phyloP scores from a whole-genome alignment of 192 early-diverging fungal genomes.

The Helicostylum pulchrum region DNA sequence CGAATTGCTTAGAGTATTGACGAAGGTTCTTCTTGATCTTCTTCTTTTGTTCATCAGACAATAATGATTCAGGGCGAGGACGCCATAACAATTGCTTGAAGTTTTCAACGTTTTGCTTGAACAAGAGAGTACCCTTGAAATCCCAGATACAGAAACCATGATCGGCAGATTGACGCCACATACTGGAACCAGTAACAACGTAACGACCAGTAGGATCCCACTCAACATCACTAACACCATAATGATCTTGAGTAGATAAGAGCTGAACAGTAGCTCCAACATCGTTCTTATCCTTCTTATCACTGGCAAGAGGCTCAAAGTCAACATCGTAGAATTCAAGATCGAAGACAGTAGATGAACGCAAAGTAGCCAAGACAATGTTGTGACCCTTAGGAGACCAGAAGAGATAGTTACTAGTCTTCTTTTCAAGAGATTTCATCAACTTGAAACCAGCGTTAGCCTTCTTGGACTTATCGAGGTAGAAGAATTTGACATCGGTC shows the following conservation, averaged over 20 bases:
- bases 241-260: slow-evolving; percentile 83
- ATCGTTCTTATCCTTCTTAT: slow-evolving; percentile 52
- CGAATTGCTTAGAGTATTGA: slow-evolving; percentile 83
- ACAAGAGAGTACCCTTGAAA: slow-evolving; percentile 80
- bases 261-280: slow-evolving; percentile 55
- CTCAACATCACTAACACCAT: slow-evolving; percentile 92
- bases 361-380: slow-evolving; percentile 82
- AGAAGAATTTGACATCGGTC: slow-evolving; percentile 79
- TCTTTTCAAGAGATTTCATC: slow-evolving; percentile 79
- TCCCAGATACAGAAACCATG: slow-evolving; percentile 93
- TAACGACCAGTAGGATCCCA: slow-evolving; percentile 99
- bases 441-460: slow-evolving; percentile 72
- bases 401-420: slow-evolving; percentile 76
- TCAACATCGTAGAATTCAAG: slow-evolving; percentile 95
- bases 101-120: slow-evolving; percentile 67
- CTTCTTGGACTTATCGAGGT: slow-evolving; percentile 67
- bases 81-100: slow-evolving; percentile 97
- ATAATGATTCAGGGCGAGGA: slow-evolving; percentile 82
- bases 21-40: slow-evolving; percentile 89
- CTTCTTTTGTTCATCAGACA: slow-evolving; percentile 78
- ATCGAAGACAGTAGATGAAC: slow-evolving; percentile 68
- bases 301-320: slow-evolving; percentile 50
- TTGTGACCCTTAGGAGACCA: slow-evolving; percentile 98
- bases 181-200: slow-evolving; percentile 79
- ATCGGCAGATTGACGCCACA: slow-evolving; percentile 81